Percentiles rank a stretch among this genome's conserved stretches.
Conservation (phyloP, 2,329 filamentous ascomycete genomes). For the Dactylellina sp. region DNA sequence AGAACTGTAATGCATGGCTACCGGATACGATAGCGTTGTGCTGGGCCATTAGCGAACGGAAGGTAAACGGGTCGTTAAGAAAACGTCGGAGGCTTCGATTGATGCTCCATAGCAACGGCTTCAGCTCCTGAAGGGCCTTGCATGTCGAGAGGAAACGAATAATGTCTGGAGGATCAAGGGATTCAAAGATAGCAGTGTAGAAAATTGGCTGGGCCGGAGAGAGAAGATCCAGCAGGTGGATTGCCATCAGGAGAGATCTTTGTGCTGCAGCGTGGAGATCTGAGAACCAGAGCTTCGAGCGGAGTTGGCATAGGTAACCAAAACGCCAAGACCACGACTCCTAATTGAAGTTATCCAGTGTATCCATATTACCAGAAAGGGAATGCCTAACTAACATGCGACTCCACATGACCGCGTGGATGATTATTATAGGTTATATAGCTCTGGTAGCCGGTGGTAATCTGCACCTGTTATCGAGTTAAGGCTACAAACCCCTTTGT, state of each 20-base stretch:
- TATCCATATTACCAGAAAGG: too few species aligned
- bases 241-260: slow-evolving; percentile 16
- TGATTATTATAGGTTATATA: too few species aligned
- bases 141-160: slow-evolving; percentile 38
- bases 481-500: too few species aligned
- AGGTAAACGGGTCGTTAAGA: slow-evolving; percentile 39
- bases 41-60: slow-evolving; percentile 49
- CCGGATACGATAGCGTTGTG: slow-evolving; percentile 53
- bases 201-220: slow-evolving; percentile 38
- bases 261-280: too few species aligned
- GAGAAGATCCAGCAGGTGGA: slow-evolving; percentile 32
- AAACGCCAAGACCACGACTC: too few species aligned
- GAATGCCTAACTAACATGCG: too few species aligned
- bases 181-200: slow-evolving; percentile 29
- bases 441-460: too few species aligned
- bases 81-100: slow-evolving; percentile 50
- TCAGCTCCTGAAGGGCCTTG: slow-evolving; percentile 23
- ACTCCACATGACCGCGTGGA: too few species aligned
- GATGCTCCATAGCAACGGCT: slow-evolving; percentile 39
- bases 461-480: too few species aligned
- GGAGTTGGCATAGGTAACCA: too few species aligned
- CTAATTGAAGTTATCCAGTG: too few species aligned
- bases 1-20: slow-evolving; percentile 52
- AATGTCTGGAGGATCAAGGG: slow-evolving; percentile 37
- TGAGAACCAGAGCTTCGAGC: too few species aligned